These are phyloP conservation scores for Erigeron canadensis DNA, from an alignment of 129 eudicot species.

Conservation along the genomic window DNA sequence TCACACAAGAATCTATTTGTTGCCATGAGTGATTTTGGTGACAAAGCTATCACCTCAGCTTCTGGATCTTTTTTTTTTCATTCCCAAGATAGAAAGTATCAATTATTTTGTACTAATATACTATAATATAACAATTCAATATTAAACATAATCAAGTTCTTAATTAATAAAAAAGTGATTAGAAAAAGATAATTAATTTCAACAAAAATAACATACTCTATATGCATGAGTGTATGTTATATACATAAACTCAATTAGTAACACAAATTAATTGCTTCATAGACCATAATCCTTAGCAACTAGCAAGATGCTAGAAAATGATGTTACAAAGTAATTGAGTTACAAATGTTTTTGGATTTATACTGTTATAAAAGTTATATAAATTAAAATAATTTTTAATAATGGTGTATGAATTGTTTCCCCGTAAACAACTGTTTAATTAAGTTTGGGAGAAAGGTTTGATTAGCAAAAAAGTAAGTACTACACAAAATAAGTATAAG, in stretches of 20 bases:
- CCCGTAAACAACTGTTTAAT: neutral
- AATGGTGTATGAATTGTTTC: too few species aligned
- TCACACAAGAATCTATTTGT: slow-evolving; percentile 66
- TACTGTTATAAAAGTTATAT: too few species aligned
- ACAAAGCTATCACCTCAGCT: slow-evolving; percentile 70
- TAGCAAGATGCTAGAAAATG: too few species aligned
- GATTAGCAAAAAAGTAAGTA: slow-evolving; percentile 1
- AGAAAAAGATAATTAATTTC: neutral
- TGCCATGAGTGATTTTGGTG: slow-evolving; percentile 66
- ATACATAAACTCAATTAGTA: neutral
- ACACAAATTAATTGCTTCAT: too few species aligned
- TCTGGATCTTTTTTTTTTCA: slow-evolving; percentile 48
- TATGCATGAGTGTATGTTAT: slow-evolving; percentile 9
- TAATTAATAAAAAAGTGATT: neutral
- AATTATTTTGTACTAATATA: neutral
- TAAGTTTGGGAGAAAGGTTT: neutral
- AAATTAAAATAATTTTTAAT: too few species aligned
- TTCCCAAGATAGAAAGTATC: slow-evolving; percentile 23
- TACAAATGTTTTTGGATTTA: too few species aligned
- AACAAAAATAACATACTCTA: too few species aligned
- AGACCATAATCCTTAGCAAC: too few species aligned
- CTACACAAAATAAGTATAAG: neutral
- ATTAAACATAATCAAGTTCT: slow-evolving; percentile 3
- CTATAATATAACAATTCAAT: slow-evolving; percentile 13
- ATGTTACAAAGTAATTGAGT: too few species aligned